Conservation (phyloP, 228 moss, liverwort and hornwort species). For the Sphagnum fallax region DNA sequence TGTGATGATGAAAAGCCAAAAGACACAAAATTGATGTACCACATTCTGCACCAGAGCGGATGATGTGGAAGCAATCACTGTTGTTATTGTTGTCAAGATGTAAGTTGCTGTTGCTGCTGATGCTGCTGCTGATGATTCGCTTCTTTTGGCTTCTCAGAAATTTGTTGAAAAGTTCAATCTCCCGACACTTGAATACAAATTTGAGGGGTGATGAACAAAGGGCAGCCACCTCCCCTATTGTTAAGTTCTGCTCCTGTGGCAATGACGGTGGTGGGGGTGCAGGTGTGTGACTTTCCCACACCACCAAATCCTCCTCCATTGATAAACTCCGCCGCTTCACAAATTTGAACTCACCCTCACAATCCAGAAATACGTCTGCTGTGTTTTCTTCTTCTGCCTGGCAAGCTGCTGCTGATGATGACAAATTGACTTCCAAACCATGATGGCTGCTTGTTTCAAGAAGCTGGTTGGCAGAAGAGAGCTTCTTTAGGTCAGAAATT, state of each 20-base stretch:
- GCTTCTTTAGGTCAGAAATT: background rate
- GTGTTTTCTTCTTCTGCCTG: background rate
- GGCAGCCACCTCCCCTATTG: conserved; percentile 21
- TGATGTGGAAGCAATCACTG: conserved; percentile 29
- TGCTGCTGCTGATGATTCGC: conserved; percentile 14
- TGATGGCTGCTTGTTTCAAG: conserved; percentile 18
- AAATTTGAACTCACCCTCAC: background rate
- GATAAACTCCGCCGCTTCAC: conserved; percentile 15
- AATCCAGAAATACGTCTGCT: no score
- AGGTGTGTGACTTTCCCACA: conserved; percentile 20
- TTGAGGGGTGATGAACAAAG: conserved; percentile 31
- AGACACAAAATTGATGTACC: conserved; percentile 11
- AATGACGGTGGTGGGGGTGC: conserved; percentile 4
- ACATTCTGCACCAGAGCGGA: conserved; percentile 32
- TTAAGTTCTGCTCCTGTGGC: conserved; percentile 21
- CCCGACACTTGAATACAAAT: conserved; percentile 35
- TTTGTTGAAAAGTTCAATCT: conserved; percentile 39
- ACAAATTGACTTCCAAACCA: conserved; percentile 25
- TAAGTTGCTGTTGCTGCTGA: conserved; percentile 3
- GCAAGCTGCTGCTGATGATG: conserved; percentile 7
- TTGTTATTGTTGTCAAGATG: conserved; percentile 3
- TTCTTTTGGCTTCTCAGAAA: conserved; percentile 44
- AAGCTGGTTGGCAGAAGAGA: conserved; percentile 5
- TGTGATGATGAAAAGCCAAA: background rate
- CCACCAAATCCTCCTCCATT: conserved; percentile 10